These are phyloP conservation scores for Saussurea involucrata DNA, from an alignment of 129 eudicot genomes.

Conservation along the genomic window DNA sequence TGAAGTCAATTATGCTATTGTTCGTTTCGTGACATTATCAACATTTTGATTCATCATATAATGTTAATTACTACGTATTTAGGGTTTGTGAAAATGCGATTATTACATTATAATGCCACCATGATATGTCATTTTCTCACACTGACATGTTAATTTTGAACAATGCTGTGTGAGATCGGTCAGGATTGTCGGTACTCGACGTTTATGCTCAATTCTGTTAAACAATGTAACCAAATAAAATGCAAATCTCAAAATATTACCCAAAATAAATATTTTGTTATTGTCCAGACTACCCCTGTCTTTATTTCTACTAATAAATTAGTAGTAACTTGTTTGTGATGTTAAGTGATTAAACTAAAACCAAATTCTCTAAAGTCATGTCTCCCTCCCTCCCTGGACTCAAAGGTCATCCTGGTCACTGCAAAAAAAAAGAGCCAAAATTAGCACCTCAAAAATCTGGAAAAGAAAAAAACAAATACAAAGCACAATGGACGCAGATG, in stretches of 20 bases:
- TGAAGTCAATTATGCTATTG: neutral
- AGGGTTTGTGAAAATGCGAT: neutral
- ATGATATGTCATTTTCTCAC: neutral
- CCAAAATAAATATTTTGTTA: slow-evolving; percentile 7
- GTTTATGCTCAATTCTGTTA: too few relatives aligned
- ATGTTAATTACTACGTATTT: neutral
- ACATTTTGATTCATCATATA: neutral
- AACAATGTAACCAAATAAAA: neutral
- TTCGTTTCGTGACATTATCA: neutral
- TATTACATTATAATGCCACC: neutral
- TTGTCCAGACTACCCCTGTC: slow-evolving; percentile 19
- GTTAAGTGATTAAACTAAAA: slow-evolving; percentile 16
- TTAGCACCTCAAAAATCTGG: neutral
- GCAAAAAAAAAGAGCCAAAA: neutral
- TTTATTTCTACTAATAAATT: slow-evolving; percentile 20
- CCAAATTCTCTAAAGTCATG: slow-evolving; percentile 13
- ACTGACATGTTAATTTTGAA: neutral
- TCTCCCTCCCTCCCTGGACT: slow-evolving; percentile 1
- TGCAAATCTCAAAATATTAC: neutral
- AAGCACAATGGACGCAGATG: neutral
- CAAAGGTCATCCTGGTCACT: slow-evolving; percentile 15
- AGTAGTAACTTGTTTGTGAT: neutral
- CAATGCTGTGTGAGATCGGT: neutral
- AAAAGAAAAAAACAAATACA: neutral
- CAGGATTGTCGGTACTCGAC: too few relatives aligned